A percentile compares a stretch with the other conserved stretches of the same genome.
Evolutionary conservation across 2,329 filamentous ascomycete species (phyloP).

Genomic region (Hirsutella thompsonii): DNA sequence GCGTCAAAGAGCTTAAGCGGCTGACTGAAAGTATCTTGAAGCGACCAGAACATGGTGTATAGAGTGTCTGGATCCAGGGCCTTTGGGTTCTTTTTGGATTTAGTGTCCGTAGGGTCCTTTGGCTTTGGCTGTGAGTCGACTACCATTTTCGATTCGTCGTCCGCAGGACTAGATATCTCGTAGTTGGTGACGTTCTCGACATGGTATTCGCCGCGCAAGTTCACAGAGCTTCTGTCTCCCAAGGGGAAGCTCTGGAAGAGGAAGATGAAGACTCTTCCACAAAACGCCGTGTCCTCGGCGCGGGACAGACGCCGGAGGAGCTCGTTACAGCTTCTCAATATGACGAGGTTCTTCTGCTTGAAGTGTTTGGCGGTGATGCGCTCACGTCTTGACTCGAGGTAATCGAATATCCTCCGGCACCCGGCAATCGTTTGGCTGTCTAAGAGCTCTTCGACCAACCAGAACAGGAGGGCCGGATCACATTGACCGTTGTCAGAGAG

Average conservation of each 20-base stretch:
- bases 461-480: slow-evolving; percentile 73
- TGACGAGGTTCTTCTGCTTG: slow-evolving; percentile 73
- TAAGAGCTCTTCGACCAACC: slow-evolving; percentile 85
- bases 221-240: slow-evolving; percentile 94
- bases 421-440: slow-evolving; percentile 92
- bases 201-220: slow-evolving; percentile 90
- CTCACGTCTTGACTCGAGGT: slow-evolving; percentile 84
- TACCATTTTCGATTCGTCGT: slow-evolving; percentile 40
- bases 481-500: slow-evolving; percentile 69
- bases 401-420: slow-evolving; percentile 86
- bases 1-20: slow-evolving; percentile 70
- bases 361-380: slow-evolving; percentile 72
- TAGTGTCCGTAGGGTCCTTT: slow-evolving; percentile 18
- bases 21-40: slow-evolving; percentile 86
- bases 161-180: slow-evolving; percentile 26
- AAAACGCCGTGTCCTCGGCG: slow-evolving; percentile 94
- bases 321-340: slow-evolving; percentile 91
- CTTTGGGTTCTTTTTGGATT: slow-evolving; percentile 32
- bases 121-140: slow-evolving; percentile 39
- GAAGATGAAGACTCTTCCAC: slow-evolving; percentile 94
- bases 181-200: slow-evolving; percentile 89
- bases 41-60: slow-evolving; percentile 87
- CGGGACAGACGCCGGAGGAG: slow-evolving; percentile 85
- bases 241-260: slow-evolving; percentile 96
- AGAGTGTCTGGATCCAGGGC: slow-evolving; percentile 55